Conservation (phyloP, 805 yeast species). For the Zygosaccharomyces siamensis region DNA sequence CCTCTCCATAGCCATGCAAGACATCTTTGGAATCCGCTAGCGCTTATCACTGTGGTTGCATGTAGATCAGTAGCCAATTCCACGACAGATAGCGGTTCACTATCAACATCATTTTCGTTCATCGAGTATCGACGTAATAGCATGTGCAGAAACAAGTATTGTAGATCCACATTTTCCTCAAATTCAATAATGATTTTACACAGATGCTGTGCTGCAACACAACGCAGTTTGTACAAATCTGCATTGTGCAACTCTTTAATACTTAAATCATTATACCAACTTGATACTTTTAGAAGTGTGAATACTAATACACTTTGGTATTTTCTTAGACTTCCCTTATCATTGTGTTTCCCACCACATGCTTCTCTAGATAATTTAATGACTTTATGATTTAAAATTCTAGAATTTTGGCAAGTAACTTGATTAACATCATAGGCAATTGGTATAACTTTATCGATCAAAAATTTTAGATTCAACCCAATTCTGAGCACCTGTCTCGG, state of each 20-base stretch:
- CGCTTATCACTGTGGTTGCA: constrained; percentile 66
- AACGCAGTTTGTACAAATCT: constrained; percentile 55
- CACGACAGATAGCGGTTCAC: constrained; percentile 65
- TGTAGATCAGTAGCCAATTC: constrained; percentile 87
- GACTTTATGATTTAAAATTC: constrained; percentile 54
- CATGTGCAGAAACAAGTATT: constrained; percentile 59
- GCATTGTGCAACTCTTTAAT: constrained; percentile 61
- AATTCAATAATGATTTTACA: constrained; percentile 67
- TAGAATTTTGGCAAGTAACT: constrained; percentile 53
- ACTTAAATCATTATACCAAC: constrained; percentile 67
- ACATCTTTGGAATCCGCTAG: constrained; percentile 81
- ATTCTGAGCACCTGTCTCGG: constrained; percentile 65
- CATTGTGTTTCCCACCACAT: constrained; percentile 69
- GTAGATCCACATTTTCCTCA: constrained; percentile 45
- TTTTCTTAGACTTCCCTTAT: constrained; percentile 51
- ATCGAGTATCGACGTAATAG: constrained; percentile 71
- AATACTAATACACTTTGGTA: constrained; percentile 67
- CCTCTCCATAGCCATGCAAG: constrained; percentile 91
- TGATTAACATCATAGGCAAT: constrained; percentile 49
- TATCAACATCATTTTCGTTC: constrained; percentile 55
- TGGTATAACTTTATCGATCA: constrained; percentile 70
- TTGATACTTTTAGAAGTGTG: constrained; percentile 66
- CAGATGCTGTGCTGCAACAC: constrained; percentile 65
- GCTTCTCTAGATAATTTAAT: constrained; percentile 60
- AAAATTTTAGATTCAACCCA: constrained; percentile 64